Conservation (phyloP, 139 green algal genomes). For the Monoraphidium neglectum region DNA sequence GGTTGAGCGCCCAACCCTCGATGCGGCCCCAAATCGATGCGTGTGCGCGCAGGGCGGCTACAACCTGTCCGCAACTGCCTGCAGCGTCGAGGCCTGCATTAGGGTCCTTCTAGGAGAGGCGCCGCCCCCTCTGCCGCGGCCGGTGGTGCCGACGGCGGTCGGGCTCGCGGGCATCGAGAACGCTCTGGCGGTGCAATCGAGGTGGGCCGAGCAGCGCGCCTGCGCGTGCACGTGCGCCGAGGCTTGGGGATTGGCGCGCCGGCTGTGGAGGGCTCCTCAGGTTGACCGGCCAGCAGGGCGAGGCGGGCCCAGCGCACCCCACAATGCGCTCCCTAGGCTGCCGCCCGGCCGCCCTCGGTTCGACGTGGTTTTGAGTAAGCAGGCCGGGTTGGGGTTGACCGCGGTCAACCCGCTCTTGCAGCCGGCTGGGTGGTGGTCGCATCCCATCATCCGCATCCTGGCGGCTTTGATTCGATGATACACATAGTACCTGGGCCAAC, state of each 20-base stretch:
- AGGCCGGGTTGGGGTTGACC: background rate
- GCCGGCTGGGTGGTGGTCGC: background rate
- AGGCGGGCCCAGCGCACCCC: background rate
- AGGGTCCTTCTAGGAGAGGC: conserved; percentile 70
- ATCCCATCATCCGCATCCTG: background rate
- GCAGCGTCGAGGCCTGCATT: conserved; percentile 63
- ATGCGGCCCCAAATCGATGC: background rate
- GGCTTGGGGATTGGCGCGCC: background rate
- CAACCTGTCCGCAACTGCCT: conserved; percentile 69
- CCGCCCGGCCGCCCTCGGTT: background rate
- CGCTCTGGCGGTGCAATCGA: conserved; percentile 12
- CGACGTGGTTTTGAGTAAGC: background rate
- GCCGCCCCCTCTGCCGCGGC: conserved; percentile 30
- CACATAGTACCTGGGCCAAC: background rate
- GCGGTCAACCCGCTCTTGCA: background rate
- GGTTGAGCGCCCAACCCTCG: background rate
- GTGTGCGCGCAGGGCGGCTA: conserved; percentile 79
- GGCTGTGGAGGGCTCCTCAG: background rate
- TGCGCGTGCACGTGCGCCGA: background rate
- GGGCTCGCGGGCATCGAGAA: conserved; percentile 12
- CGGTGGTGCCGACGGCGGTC: conserved; percentile 1
- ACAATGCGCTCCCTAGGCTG: background rate
- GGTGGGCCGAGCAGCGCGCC: conserved; percentile 4
- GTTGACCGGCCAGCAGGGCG: background rate
- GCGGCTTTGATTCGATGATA: background rate